These are phyloP conservation scores for Pilobolus umbonatus DNA, from an alignment of 192 early-diverging fungal species.

Conservation along the genomic window DNA sequence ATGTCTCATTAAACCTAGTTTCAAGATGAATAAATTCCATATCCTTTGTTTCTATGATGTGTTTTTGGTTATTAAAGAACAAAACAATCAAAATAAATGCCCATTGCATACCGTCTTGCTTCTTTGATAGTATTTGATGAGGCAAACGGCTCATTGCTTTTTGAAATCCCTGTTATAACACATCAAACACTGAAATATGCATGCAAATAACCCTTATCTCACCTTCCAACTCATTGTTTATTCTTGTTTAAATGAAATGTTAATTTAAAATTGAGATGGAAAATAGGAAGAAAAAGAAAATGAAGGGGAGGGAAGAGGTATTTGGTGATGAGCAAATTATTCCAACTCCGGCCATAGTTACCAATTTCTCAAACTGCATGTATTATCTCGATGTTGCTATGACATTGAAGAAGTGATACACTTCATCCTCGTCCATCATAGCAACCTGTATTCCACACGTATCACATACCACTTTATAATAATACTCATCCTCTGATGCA, in stretches of 20 bases:
- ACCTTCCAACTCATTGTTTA: conserved; percentile 11
- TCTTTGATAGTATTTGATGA: conserved; percentile 64
- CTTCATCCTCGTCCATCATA: conserved; percentile 58
- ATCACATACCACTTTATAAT: conserved; percentile 53
- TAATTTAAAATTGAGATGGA: not conserved
- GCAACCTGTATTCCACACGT: conserved; percentile 59
- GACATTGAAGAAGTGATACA: conserved; percentile 68
- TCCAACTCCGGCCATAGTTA: too few relatives aligned
- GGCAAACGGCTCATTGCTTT: conserved; percentile 81
- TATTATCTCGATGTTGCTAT: conserved; percentile 34
- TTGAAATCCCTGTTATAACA: conserved; percentile 52
- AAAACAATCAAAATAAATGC: too few relatives aligned
- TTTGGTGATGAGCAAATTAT: too few relatives aligned
- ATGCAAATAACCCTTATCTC: not conserved
- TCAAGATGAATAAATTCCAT: conserved; percentile 60
- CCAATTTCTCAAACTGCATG: too few relatives aligned
- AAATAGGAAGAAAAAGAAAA: not conserved
- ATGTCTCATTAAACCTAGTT: conserved; percentile 56
- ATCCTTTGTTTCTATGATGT: conserved; percentile 49
- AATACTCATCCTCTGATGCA: conserved; percentile 24
- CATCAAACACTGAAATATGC: not conserved
- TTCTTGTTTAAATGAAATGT: not conserved
- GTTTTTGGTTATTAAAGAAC: too few relatives aligned
- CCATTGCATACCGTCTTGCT: conserved; percentile 28
- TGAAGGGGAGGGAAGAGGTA: not conserved